Base-by-base conservation (phyloP, 345 rosid genomes). In the Tarenaya hassleriana region DNA sequence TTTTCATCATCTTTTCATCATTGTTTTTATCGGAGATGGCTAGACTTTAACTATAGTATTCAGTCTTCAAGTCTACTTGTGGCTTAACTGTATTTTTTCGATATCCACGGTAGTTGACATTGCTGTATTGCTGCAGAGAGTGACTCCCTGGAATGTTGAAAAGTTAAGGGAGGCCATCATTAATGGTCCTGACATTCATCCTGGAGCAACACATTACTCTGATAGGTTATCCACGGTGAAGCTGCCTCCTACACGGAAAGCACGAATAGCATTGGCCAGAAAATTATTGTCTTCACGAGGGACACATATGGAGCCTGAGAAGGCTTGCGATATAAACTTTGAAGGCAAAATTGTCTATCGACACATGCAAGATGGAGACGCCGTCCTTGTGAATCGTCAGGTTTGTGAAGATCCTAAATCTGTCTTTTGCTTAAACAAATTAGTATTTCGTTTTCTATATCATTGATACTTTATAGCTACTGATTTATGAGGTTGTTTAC, bases 351-450 rank as follows among this genome's bases (percentile, higher is more conserved):
- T 66, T 38, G 97, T 92, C 32, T 74, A 83, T 62, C 94, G 97
- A 58, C 97, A 85, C 74, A 68, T 92, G 63, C 77, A 65, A 66
- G 98, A 92, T 69, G 98, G 98, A 46, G 98, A 92, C 61, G 77
- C 79, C 38, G 98, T 88, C 71, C 84, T 92, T 60, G 94, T 81
- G 55, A 92, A 92, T 70, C 80, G 98, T 45, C 98, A 92, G 97
- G 98, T 92, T 50, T 53, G 70, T n/a, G 18, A 50, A 34, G 21
- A 21, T 45, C 39, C 38, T 51, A 32, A n/a, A n/a, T n/a, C n/a
- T n/a, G 5, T 24, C 5, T 24, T 2, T 24, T 24, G 5, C 29
- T 24, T 24, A 2, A 24, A 24, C 29, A 24, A 24, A 24, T 24
- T 24, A 5, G 3, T 24, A 24, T 5, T 24, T 24, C 29, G 29